phyloP scores from a whole-genome alignment of 2,329 filamentous ascomycete species.

The Nothomitra cinnamomea region DNA sequence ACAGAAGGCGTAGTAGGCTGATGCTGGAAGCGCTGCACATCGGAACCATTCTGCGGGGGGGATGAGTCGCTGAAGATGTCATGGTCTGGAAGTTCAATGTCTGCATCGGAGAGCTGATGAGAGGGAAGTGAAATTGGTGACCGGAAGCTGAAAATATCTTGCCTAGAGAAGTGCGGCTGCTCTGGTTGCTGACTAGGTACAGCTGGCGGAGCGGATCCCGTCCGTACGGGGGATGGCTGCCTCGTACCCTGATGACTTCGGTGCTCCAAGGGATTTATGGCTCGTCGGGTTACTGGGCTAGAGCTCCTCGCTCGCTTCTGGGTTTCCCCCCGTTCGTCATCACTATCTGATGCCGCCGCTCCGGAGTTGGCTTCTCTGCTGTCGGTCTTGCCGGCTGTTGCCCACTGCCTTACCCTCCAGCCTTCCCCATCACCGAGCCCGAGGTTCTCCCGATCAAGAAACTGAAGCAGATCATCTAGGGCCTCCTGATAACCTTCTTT shows the following conservation, averaged over 20 bases:
- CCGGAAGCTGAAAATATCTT: slow-evolving; percentile 26
- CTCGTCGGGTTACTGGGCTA: slow-evolving; percentile 18
- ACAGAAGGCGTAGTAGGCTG: slow-evolving; percentile 18
- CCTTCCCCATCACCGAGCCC: slow-evolving; percentile 67
- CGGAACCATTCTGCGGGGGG: background rate
- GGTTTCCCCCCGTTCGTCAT: slow-evolving; percentile 25
- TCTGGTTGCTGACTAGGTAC: background rate
- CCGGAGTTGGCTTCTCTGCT: slow-evolving; percentile 23
- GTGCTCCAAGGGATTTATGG: background rate
- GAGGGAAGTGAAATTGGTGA: slow-evolving; percentile 23
- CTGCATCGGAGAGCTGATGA: slow-evolving; percentile 18
- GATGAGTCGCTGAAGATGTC: background rate
- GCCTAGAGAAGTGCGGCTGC: background rate
- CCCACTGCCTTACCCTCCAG: slow-evolving; percentile 47
- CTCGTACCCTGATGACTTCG: background rate
- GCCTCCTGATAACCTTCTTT: slow-evolving; percentile 85
- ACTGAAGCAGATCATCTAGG: slow-evolving; percentile 71
- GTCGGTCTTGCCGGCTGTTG: slow-evolving; percentile 51
- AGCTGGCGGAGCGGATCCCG: slow-evolving; percentile 13
- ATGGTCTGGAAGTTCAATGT: slow-evolving; percentile 10
- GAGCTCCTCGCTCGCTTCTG: slow-evolving; percentile 23
- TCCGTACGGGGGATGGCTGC: slow-evolving; percentile 13
- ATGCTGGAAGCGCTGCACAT: slow-evolving; percentile 5
- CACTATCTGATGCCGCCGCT: slow-evolving; percentile 21
- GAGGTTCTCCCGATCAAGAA: slow-evolving; percentile 67